These are phyloP conservation scores for Gloeophyllum trabeum DNA, from an alignment of 768 basidiomycete species.

Conservation along the genomic window DNA sequence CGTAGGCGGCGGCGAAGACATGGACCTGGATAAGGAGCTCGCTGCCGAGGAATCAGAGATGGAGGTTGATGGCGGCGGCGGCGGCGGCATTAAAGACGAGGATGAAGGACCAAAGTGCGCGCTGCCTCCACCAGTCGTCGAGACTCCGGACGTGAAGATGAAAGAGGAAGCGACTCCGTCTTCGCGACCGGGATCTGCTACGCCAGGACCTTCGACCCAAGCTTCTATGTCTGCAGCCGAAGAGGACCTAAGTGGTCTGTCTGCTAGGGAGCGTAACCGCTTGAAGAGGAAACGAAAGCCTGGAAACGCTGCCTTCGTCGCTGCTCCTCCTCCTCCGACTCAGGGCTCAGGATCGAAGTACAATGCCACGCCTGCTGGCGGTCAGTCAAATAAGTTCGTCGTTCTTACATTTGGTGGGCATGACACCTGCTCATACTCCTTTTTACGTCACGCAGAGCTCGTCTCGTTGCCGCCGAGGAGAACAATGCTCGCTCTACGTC, in stretches of 20 bases:
- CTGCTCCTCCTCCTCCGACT: slow-evolving; percentile 51
- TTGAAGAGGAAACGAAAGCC: slow-evolving; percentile 91
- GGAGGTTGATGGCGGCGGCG: slow-evolving; percentile 16
- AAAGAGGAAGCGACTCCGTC: slow-evolving; percentile 21
- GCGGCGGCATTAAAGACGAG: slow-evolving; percentile 28
- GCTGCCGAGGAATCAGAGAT: slow-evolving; percentile 44
- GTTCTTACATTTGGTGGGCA: too few relatives aligned
- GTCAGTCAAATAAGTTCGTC: slow-evolving; percentile 44
- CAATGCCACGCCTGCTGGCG: slow-evolving; percentile 40
- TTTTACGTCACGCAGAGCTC: slow-evolving; percentile 39
- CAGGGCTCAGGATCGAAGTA: slow-evolving; percentile 53
- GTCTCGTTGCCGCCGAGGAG: slow-evolving; percentile 60
- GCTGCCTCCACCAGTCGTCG: neutral
- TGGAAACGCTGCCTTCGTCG: slow-evolving; percentile 75
- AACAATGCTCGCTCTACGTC: slow-evolving; percentile 32
- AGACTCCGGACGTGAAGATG: slow-evolving; percentile 4
- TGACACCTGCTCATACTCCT: slow-evolving; percentile 2
- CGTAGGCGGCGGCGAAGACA: slow-evolving; percentile 61
- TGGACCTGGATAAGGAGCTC: slow-evolving; percentile 80
- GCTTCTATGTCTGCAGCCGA: slow-evolving; percentile 31
- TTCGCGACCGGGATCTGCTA: slow-evolving; percentile 30
- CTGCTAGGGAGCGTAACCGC: slow-evolving; percentile 87
- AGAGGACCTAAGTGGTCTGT: slow-evolving; percentile 46
- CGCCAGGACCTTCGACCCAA: slow-evolving; percentile 36
- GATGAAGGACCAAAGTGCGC: slow-evolving; percentile 25